phyloP scores from a whole-genome alignment of 768 basidiomycete species.

The Crucibulum laeve region DNA sequence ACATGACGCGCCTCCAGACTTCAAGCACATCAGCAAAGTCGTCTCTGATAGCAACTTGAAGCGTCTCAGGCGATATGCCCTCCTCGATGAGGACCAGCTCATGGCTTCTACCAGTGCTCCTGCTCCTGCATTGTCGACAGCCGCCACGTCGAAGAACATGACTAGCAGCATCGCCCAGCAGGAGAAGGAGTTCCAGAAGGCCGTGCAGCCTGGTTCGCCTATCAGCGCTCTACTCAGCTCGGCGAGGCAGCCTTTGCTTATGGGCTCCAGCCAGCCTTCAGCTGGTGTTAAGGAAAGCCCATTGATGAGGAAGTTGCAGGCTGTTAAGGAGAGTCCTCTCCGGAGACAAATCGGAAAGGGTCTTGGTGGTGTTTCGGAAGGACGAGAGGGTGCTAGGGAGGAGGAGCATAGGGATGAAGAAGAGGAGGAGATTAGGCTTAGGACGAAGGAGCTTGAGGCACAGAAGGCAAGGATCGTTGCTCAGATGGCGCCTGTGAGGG shows the following conservation, averaged over 20 bases:
- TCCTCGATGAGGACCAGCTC: conserved; percentile 61
- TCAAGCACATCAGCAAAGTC: conserved; percentile 56
- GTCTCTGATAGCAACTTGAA: conserved; percentile 68
- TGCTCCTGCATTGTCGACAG: conserved; percentile 1
- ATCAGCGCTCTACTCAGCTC: conserved; percentile 89
- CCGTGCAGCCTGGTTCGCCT: conserved; percentile 92
- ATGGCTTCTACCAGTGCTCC: conserved; percentile 9
- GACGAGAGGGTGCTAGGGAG: conserved; percentile 24
- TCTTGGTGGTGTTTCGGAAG: conserved; percentile 39
- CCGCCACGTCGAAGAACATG: conserved; percentile 32
- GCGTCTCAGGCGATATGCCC: conserved; percentile 54
- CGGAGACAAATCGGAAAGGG: conserved; percentile 37
- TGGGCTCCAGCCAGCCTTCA: conserved; percentile 40
- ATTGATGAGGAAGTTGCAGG: conserved; percentile 20
- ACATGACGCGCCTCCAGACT: conserved; percentile 72
- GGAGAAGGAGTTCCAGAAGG: conserved; percentile 96
- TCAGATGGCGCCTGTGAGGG: conserved; percentile 76
- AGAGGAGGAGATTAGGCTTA: conserved; percentile 30
- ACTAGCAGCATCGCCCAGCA: conserved; percentile 72
- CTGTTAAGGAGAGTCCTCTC: conserved; percentile 53
- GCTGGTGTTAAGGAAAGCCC: conserved; percentile 17
- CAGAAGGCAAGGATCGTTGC: conserved; percentile 94
- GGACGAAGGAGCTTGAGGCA: conserved; percentile 76
- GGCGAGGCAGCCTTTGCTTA: conserved; percentile 82
- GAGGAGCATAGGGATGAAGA: conserved; percentile 20